Conservation (phyloP, 2,329 filamentous ascomycete species). For the Apiospora arundinis region DNA sequence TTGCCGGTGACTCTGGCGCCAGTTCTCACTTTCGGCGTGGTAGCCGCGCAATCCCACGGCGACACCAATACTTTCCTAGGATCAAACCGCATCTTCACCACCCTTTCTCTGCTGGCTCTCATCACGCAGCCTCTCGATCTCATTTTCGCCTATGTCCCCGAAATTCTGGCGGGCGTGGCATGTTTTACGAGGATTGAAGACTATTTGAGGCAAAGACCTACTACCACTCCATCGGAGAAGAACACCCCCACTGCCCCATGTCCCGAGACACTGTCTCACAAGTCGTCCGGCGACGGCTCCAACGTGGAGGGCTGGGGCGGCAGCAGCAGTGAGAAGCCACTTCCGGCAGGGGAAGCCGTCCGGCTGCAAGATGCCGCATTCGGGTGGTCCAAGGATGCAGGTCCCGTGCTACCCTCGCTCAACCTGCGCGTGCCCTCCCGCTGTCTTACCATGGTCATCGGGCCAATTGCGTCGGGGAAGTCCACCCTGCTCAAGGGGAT, state of each 20-base stretch:
- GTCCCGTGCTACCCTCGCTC: conserved; percentile 6
- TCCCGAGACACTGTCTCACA: background rate
- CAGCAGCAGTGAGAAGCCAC: background rate
- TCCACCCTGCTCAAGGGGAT: conserved; percentile 16
- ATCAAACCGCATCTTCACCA: conserved; percentile 24
- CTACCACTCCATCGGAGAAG: background rate
- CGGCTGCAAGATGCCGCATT: conserved; percentile 5
- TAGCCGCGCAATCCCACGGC: conserved; percentile 8
- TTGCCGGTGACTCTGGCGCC: conserved; percentile 23
- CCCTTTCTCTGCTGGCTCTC: conserved; percentile 22
- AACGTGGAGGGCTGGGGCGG: background rate
- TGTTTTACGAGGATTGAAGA: conserved; percentile 24
- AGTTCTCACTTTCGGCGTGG: conserved; percentile 22
- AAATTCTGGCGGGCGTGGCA: conserved; percentile 21
- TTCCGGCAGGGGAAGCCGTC: background rate
- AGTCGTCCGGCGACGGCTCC: background rate
- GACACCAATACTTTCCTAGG: background rate
- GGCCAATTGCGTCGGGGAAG: conserved; percentile 18
- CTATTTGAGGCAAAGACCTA: conserved; percentile 15
- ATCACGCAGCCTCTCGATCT: conserved; percentile 24
- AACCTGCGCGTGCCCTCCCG: background rate
- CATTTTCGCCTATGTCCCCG: conserved; percentile 22
- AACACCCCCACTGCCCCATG: background rate
- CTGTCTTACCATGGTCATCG: conserved; percentile 15
- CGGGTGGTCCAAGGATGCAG: background rate